Evolutionary conservation across 2,329 filamentous ascomycete genomes (phyloP).

Genomic region (Teratosphaeriaceae sp.): DNA sequence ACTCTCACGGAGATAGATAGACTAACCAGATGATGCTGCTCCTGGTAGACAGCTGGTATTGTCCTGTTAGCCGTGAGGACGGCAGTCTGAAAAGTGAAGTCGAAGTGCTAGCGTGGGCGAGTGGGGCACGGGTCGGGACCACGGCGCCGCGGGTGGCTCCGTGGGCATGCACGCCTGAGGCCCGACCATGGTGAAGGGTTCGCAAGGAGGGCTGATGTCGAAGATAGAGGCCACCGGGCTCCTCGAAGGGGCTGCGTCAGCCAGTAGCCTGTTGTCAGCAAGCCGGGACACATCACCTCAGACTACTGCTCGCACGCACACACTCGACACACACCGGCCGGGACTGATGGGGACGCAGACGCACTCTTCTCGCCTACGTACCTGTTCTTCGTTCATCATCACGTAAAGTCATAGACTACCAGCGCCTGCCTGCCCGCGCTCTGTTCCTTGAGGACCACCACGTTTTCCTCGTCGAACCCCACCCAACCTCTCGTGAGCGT

Average conservation of each 20-base stretch:
- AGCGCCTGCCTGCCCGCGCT: constrained; percentile 62
- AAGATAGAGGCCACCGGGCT: too few species aligned
- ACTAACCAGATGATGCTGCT: too few species aligned
- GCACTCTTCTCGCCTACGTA: constrained; percentile 7
- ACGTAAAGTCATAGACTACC: constrained; percentile 84
- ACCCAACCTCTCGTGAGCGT: constrained; percentile 57
- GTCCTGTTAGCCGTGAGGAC: too few species aligned
- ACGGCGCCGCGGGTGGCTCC: too few species aligned
- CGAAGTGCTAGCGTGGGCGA: too few species aligned
- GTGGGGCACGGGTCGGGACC: too few species aligned
- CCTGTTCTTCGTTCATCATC: constrained; percentile 14
- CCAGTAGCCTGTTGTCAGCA: neutral
- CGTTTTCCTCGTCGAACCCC: constrained; percentile 85
- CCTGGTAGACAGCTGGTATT: too few species aligned
- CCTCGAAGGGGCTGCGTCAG: too few species aligned
- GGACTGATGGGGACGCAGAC: constrained; percentile 1
- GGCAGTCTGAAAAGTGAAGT: too few species aligned
- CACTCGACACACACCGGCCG: neutral
- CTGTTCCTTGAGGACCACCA: constrained; percentile 75
- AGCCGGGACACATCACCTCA: neutral
- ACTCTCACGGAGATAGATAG: neutral
- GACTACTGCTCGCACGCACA: neutral
- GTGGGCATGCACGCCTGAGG: too few species aligned
- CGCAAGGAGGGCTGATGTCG: too few species aligned
- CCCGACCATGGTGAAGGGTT: too few species aligned